Base-by-base conservation (phyloP, 257 asterid species). In the Solanum chaucha region DNA sequence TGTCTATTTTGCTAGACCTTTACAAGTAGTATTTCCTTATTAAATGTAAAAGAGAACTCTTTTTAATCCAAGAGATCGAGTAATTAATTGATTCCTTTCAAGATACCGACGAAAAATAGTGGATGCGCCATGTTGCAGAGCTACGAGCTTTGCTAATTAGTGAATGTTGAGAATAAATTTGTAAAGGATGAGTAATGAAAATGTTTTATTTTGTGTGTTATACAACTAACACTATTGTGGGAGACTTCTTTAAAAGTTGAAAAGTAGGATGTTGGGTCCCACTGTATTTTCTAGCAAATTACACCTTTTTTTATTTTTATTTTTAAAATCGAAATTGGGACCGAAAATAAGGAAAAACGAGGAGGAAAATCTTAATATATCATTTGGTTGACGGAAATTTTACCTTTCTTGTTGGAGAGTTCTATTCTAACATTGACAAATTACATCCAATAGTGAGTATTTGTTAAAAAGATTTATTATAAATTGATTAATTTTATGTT, bases 81-180 rank as follows among this genome's bases (percentile, higher is more conserved):
- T 44, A 44, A 44, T 44, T 24, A 61, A 4, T 61, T n/a, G n/a
- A n/a, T n/a, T 10, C 32, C 32, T 61, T 61, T 61, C 26, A 2
- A 22, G 14, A 22, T n/a, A 61, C 5, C 7, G 5, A n/a, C 0
- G 0, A 64, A 46, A 46, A 13, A 46, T n/a, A 92, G 87, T 67
- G 93, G 15, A 77, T 92, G 86, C 38, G 94, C 97, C 96, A 94
- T 72, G 87, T 64, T 58, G 34, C 40, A 55, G 40, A 22, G 17
- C 5, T 80, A 26, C 15, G 38, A 78, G 64, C 36, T 77, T 73
- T 24, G 61, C 22, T 24, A 15, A 11, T 65, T 77, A 22, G 58
- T 13, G 5, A 10, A 24, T n/a, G 22, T 77, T 4, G 36, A 26
- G 83, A n/a, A 72, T 32, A 71, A 10, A 14, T 0, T 70, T 3